Percentiles rank a stretch among this genome's conserved stretches.
phyloP scores from a whole-genome alignment of 495 filamentous ascomycete species.

The Talaromyces nanjingensis region DNA sequence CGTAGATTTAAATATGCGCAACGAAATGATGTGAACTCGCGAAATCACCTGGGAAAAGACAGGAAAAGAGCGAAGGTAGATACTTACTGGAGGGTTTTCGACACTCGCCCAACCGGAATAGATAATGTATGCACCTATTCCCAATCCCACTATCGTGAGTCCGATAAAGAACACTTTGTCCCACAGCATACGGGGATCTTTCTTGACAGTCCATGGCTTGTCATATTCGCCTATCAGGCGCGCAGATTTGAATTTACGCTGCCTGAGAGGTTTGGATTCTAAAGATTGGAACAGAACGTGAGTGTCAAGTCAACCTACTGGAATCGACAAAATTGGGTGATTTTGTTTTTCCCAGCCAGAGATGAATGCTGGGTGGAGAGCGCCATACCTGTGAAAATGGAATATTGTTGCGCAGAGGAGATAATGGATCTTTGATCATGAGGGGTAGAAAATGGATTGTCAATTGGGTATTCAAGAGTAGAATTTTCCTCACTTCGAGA shows the following conservation, averaged over 20 bases:
- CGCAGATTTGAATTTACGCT: slow-evolving; percentile 8
- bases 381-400: slow-evolving; percentile 4
- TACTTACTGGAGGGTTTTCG: slow-evolving; percentile 6
- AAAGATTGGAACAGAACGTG: neutral
- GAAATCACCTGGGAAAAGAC: neutral
- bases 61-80: neutral
- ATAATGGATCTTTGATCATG: slow-evolving; percentile 9
- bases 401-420: slow-evolving; percentile 3
- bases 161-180: slow-evolving; percentile 69
- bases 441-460: slow-evolving; percentile 9
- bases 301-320: neutral
- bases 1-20: neutral
- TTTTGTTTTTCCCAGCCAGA: neutral
- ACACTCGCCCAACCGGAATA: slow-evolving; percentile 49
- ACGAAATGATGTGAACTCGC: neutral
- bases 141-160: slow-evolving; percentile 59
- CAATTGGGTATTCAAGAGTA: neutral
- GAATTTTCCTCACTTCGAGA: neutral
- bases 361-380: neutral
- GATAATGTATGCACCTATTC: slow-evolving; percentile 58
- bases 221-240: slow-evolving; percentile 41
- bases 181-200: slow-evolving; percentile 78
- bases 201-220: slow-evolving; percentile 58
- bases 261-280: slow-evolving; percentile 8
- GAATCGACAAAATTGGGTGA: neutral